These are phyloP conservation scores for Moelleriella libera DNA, from an alignment of 2,329 filamentous ascomycete genomes.

Conservation along the genomic window DNA sequence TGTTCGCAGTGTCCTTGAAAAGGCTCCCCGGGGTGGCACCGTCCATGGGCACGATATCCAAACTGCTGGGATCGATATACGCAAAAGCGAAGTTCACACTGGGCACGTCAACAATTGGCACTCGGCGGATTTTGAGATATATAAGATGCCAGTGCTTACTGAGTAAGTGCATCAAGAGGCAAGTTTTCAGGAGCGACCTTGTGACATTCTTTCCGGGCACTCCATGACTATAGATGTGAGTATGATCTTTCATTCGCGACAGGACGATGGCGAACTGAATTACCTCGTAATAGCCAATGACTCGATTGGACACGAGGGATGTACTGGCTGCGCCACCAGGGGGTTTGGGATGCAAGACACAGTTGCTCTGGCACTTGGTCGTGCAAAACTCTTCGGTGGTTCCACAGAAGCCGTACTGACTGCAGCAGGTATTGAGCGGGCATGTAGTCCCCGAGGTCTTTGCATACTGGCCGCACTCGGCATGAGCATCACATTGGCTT, in stretches of 20 bases:
- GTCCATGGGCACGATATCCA: conserved; percentile 12
- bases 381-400: conserved; percentile 10
- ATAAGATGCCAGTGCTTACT: neutral
- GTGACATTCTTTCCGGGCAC: neutral
- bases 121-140: neutral
- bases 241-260: neutral
- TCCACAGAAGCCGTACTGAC: conserved; percentile 5
- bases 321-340: neutral
- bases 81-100: conserved; percentile 12
- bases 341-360: conserved; percentile 2
- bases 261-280: neutral
- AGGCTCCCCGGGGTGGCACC: neutral
- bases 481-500: conserved; percentile 8
- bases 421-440: conserved; percentile 21
- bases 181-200: neutral
- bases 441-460: conserved; percentile 9
- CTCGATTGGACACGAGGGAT: neutral
- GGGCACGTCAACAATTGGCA: neutral
- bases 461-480: conserved; percentile 17
- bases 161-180: neutral
- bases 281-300: conserved; percentile 9
- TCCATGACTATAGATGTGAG: conserved; percentile 3
- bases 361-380: conserved; percentile 8
- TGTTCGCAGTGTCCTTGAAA: neutral
- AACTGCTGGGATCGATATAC: conserved; percentile 9